A percentile compares a stretch with the other conserved stretches of the same genome.
These are phyloP conservation scores for Filobasidium floriforme DNA, from an alignment of 768 basidiomycete genomes.

Conservation along the genomic window DNA sequence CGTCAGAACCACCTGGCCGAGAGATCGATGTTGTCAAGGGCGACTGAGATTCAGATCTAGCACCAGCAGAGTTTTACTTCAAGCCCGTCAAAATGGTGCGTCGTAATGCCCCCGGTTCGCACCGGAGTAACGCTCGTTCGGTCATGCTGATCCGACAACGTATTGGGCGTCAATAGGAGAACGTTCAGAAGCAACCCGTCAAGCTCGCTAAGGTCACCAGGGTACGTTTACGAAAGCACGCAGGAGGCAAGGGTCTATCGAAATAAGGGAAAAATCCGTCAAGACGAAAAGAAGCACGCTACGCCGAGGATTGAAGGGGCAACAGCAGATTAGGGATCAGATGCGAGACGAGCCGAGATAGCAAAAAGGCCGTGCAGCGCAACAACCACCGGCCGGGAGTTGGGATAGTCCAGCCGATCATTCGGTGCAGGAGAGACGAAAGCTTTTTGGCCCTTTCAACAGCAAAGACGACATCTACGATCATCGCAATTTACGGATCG, in stretches of 20 bases:
- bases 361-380: no score
- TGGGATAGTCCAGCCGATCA: no score
- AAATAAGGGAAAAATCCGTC: no score
- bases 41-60: neutral
- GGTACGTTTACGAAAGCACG: conserved; percentile 50
- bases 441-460: no score
- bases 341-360: no score
- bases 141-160: neutral
- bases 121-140: neutral
- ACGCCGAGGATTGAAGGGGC: no score
- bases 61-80: conserved; percentile 6
- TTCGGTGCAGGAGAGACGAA: no score
- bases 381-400: no score
- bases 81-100: conserved; percentile 23
- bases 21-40: neutral
- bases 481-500: no score
- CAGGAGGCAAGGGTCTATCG: neutral
- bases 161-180: conserved; percentile 32
- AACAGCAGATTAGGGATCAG: no score
- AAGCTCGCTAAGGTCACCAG: conserved; percentile 97
- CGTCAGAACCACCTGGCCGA: neutral
- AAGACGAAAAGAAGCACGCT: no score
- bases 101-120: neutral
- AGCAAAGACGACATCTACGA: no score
- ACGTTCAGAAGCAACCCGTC: conserved; percentile 54